Base-by-base conservation (phyloP, 331 rosid species). In the Arachis monticola region DNA sequence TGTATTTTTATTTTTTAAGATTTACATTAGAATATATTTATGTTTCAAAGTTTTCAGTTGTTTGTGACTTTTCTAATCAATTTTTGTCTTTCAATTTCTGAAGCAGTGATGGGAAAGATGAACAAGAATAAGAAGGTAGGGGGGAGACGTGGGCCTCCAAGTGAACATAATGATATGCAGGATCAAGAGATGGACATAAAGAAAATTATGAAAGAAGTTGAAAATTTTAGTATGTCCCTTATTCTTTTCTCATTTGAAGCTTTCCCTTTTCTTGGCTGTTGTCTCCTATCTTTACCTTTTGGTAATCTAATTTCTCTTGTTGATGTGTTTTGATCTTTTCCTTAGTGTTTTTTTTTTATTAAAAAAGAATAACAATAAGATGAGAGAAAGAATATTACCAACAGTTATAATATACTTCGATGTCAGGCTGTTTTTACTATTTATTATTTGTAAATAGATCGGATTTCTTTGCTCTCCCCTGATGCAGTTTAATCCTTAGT, bases 141-240 rank as follows among this genome's bases (percentile, higher is more conserved):
- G 38, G 80, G 41, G 0, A 48, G 72, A 55, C 71, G 10, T 61
- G 82, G 75, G 35, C 32, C 68, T 60, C 50, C 70, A 11, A 76
- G 47, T 8, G 30, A 27, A 27, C 30, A 27, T 27, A 44, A 32
- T 1, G 70, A 83, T 38, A 8, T 30, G 51, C 60, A 48, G 64
- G 84, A 88, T 8, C 66, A 79, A 2, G 75, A 64, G 27, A 72
- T 79, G 82, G 87, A 89, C 73, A 55, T 86, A 65, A 71, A 72
- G 85, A 77, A 53, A 30, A 89, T 89, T 66, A 74, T 75, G 85
- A 86, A 91, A 69, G 92, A 89, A 13, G 89, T 91, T 48, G 87
- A 81, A 77, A 74, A 62, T 62, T 70, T 89, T 47, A 84, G 91
- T 91, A 86, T 56, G 58, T 75, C 31, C 60, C 50, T 12, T 22